Evolutionary conservation across 345 rosid species (phyloP).

Genomic region (Reutealis trisperma): DNA sequence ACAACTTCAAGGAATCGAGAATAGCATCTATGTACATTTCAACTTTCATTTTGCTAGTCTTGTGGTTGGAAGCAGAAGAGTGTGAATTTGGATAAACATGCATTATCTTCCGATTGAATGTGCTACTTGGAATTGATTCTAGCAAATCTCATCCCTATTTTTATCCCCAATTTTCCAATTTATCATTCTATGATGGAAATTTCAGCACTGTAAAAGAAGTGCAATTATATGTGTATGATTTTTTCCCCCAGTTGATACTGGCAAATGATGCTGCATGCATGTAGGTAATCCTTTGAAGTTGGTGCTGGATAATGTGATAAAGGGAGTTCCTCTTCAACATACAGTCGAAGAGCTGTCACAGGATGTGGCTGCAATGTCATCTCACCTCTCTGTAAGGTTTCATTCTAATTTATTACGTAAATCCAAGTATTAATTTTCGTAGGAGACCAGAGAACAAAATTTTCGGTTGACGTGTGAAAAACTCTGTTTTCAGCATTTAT

Average conservation of each 20-base stretch:
- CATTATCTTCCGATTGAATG: no score
- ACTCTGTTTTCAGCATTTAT: neutral
- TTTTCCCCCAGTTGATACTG: slow-evolving; percentile 4
- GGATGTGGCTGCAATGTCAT: slow-evolving; percentile 49
- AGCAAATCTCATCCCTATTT: neutral
- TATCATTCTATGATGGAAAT: neutral
- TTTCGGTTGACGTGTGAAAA: neutral
- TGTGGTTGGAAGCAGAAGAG: neutral
- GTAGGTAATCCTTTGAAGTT: slow-evolving; percentile 56
- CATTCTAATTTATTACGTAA: neutral
- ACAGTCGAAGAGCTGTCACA: slow-evolving; percentile 37
- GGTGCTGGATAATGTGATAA: slow-evolving; percentile 44
- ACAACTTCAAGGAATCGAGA: no score
- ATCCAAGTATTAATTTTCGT: no score
- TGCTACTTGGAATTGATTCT: neutral
- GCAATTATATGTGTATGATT: neutral
- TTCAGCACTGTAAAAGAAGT: neutral
- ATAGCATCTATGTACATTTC: no score
- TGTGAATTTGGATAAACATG: neutral
- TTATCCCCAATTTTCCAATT: neutral
- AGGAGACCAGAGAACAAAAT: neutral
- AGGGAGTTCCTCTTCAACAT: slow-evolving; percentile 55
- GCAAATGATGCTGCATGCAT: slow-evolving; percentile 7
- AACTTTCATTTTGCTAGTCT: neutral
- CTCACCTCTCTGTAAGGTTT: slow-evolving; percentile 55